Evolutionary conservation across 805 yeast species (phyloP), one percentile per base, ranked within the genome.

Genomic region (Pichia kluyveri): DNA sequence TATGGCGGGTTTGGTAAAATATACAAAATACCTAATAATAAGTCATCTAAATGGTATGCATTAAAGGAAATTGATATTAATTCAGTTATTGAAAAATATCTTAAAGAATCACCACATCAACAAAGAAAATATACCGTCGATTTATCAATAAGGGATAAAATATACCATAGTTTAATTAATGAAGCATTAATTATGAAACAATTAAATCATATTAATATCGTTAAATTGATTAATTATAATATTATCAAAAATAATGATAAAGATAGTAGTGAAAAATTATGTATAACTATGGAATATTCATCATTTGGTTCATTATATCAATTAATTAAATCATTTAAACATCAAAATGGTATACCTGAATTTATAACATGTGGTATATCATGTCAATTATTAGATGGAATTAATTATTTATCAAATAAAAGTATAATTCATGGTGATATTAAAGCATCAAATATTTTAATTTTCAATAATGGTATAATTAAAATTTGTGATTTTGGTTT

Each of bases 1-100:
- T 77, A 77, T 51, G 99, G 99, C 2, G 97, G 97, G 0, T 89
- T 80, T 61, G 98, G 97, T 1, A 77, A 78, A 38, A 97, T 91
- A 5, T 89, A 82, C 63, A 75, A 60, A 38, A 59, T 55, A 12
- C 41, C 32, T 1, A 7, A 31, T 14, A 11, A 17, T 8, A 11
- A 23, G 8, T 27, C 28, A 18, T 12, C 38, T 14, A 49, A 49
- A 10, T 30, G 52, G 5, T 60, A 40, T 47, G 67, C 67, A 26
- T 53, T 61, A 60, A 63, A 62, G 45, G 37, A 40, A 23, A 42
- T 42, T 15, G 40, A 43, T 39, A 38, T 49, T 37, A 39, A 45
- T 10, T 18, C 34, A 10, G 49, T 45, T 8, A 30, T 44, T 6
- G 30, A 38, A 14, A 19, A 31, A 23, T 44, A 41, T 38, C 44